Evolutionary conservation across 495 filamentous ascomycete species (phyloP), one percentile per base, ranked within the genome.

Genomic region (Podospora comata): DNA sequence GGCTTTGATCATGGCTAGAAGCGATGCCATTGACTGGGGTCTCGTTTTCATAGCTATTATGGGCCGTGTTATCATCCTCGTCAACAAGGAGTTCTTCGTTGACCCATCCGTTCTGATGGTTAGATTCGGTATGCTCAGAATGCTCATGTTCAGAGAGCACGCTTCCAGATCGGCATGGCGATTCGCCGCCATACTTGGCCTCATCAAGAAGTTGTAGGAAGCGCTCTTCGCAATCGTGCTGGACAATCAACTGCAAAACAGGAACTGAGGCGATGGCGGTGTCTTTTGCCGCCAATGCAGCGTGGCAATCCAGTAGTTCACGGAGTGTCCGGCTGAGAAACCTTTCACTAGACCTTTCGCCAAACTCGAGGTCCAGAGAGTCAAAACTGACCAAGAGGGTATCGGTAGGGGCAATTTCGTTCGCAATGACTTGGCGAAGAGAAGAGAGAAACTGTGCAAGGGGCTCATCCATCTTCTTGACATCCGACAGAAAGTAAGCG

Each of bases 401-500:
- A 67, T 94, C 89, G 34, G 88, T 84, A 32, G 87, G 80, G 20
- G 79, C 76, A 23, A 95, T 82, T 71, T 90, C 91, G 20, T 89
- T 84, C 32, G 81, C 80, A 67, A 97, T 86, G 6, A 92, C 84
- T 28, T 82, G 75, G 56, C 91, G 89, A 68, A 92, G 85, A 39
- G 85, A 85, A 55, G 81, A 73, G 62, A 97, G 82, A 23, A 97
- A 80, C 39, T 85, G 81, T 26, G 78, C 75, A 30, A 97, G 77
- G 18, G 81, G 80, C 20, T 84, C 74, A 60, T 88, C 83, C 18
- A 88, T 82, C 1, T 90, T 79, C 26, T 82, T 80, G 69, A 87
- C 83, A 71, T 94, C 89, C 66, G 88, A 82, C 15, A 97, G 84
- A 64, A 96, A 91, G 71, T 87, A 96, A 11, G 86, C 85, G 60